phyloP scores from a whole-genome alignment of 129 eudicot genomes.

The Rutidosis leptorrhynchoides region DNA sequence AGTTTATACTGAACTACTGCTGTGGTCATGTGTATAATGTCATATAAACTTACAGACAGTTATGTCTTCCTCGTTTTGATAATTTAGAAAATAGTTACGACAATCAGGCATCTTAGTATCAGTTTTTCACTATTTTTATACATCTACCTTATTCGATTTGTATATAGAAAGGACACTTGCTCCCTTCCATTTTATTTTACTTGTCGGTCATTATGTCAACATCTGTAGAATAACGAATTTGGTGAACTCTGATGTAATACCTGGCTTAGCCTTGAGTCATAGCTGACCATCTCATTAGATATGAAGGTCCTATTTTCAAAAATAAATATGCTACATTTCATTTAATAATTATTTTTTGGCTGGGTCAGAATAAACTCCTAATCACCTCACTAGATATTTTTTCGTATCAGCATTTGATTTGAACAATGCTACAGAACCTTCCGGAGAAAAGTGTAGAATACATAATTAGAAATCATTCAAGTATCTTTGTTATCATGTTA shows the following conservation, averaged over 20 bases:
- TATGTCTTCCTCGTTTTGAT: neutral
- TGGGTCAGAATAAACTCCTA: too few species aligned
- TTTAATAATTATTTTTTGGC: too few species aligned
- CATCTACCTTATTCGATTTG: too few species aligned
- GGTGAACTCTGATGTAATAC: neutral
- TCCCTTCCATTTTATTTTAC: too few species aligned
- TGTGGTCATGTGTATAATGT: neutral
- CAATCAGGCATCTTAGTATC: neutral
- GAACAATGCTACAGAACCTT: conserved; percentile 1
- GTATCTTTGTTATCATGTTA: neutral
- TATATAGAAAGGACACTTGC: too few species aligned
- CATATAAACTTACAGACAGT: neutral
- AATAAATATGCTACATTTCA: too few species aligned
- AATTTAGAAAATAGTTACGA: neutral
- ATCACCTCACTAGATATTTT: too few species aligned
- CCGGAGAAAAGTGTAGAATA: neutral
- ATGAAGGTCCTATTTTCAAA: neutral
- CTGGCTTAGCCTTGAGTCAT: neutral
- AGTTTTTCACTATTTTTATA: too few species aligned
- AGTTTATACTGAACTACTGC: neutral
- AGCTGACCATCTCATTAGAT: neutral
- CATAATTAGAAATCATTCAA: neutral
- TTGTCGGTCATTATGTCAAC: neutral
- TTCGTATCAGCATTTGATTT: neutral
- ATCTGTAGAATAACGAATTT: neutral